Base-by-base conservation (phyloP, 2,329 filamentous ascomycete species). In the Cladophialophora bantiana region DNA sequence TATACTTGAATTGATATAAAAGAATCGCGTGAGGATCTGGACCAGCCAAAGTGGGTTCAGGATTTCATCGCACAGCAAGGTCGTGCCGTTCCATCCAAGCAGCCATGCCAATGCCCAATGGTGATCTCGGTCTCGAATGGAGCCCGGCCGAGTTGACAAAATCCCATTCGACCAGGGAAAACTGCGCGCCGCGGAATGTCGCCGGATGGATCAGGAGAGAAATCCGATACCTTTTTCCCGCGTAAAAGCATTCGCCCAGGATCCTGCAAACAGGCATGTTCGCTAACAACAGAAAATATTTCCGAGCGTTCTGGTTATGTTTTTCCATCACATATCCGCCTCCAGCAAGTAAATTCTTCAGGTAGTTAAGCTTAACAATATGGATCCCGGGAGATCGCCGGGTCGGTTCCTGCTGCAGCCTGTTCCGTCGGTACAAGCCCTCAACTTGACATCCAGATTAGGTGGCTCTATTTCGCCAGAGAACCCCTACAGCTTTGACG, bases 361-460 rank as follows among this genome's bases (percentile, higher is more conserved):
- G 3, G 20, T 18, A 50, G 10, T 9, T 18, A 18, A 50, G 9
- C 20, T 13, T 26, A 18, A 13, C 7, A 26, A 50, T 26, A 50
- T 50, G 45, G 18, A 50, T 12, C 26, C 45, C 20, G 45, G 10
- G 13, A 59, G 38, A 40, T 9, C 6, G 9, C 56, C 34, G 26
- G n/a, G 38, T 59, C 26, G 6, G 12, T 31, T 59, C 56, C 20
- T 55, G 53, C 18, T 55, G 32, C 35, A 35, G 13, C 53, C 53
- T 55, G 53, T 35, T 6, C 45, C 45, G 26, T 50, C 45, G 45
- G 18, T 20, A 31, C 45, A 26, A 13, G 31, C 18, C 32, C 32
- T 55, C 18, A 18, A 18, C 53, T 9, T 20, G 31, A n/a, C 15
- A 9, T 36, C 53, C 13, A 35, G 53, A 18, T 12, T 7, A 13